These are phyloP conservation scores for Podospora pseudopauciseta DNA, from an alignment of 495 filamentous ascomycete species.

Conservation along the genomic window DNA sequence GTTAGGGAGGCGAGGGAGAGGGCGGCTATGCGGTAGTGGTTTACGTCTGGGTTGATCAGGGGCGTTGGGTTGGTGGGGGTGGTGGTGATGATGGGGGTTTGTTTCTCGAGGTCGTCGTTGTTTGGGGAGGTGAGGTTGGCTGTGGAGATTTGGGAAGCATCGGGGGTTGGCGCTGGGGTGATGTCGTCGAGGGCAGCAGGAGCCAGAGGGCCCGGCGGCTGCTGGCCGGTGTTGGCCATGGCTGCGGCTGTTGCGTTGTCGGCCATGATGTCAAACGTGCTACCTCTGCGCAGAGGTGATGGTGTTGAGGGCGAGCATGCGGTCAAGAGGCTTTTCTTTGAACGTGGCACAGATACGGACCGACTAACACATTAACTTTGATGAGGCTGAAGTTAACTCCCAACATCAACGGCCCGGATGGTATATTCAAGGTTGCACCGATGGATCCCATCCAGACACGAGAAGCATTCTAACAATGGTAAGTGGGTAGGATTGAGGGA, in stretches of 20 bases:
- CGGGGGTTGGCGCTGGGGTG: too few relatives aligned
- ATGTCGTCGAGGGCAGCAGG: background rate
- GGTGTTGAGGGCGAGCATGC: background rate
- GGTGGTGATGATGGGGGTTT: conserved; percentile 8
- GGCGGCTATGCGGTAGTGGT: conserved; percentile 43
- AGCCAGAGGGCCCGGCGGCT: background rate
- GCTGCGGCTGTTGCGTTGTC: background rate
- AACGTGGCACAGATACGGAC: background rate
- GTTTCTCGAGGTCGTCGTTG: background rate
- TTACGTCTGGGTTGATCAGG: conserved; percentile 36
- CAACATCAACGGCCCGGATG: background rate
- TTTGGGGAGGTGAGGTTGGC: background rate
- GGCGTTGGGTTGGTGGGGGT: conserved; percentile 46
- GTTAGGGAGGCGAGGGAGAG: conserved; percentile 53
- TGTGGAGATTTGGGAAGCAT: background rate
- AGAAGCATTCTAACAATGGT: too few relatives aligned
- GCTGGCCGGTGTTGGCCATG: background rate
- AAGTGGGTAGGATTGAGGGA: too few relatives aligned
- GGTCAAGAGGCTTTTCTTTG: background rate
- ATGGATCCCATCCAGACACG: background rate
- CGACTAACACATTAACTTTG: background rate
- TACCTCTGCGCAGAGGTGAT: background rate
- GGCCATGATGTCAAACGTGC: background rate
- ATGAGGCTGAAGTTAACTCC: background rate
- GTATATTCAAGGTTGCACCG: background rate